Evolutionary conservation across 2,329 filamentous ascomycete species (phyloP).

Genomic region (Diaporthe australafricana): DNA sequence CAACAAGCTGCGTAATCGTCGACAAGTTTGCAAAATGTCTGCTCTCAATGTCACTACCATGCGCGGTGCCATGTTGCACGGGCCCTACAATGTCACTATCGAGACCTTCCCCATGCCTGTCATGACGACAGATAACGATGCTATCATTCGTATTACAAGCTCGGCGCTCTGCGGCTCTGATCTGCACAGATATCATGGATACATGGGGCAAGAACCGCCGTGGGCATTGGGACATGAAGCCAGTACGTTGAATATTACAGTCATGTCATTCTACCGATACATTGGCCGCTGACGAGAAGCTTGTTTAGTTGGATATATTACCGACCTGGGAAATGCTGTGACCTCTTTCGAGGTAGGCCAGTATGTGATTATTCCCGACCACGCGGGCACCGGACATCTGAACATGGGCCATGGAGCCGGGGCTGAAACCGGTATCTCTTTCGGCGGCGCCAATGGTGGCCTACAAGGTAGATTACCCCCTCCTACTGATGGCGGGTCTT

Average conservation of each 20-base stretch:
- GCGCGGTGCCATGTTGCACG: background rate
- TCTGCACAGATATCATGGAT: slow-evolving; percentile 65
- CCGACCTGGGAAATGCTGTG: slow-evolving; percentile 51
- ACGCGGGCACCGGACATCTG: slow-evolving; percentile 60
- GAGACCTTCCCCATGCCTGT: background rate
- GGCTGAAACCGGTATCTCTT: slow-evolving; percentile 62
- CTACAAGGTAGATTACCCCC: slow-evolving; percentile 63
- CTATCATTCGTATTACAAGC: slow-evolving; percentile 59
- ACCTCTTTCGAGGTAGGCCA: background rate
- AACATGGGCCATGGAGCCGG: too few relatives aligned
- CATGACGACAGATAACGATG: slow-evolving; percentile 51
- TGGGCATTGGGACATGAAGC: slow-evolving; percentile 65
- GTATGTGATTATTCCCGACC: slow-evolving; percentile 51
- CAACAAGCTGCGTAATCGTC: too few relatives aligned
- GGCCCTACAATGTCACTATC: background rate
- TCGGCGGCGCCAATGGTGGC: slow-evolving; percentile 60
- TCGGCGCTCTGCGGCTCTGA: slow-evolving; percentile 66
- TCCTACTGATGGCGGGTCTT: too few relatives aligned
- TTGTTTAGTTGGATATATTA: slow-evolving; percentile 62
- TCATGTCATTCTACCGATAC: too few relatives aligned
- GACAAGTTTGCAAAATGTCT: too few relatives aligned
- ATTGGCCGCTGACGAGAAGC: too few relatives aligned
- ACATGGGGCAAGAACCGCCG: slow-evolving; percentile 54
- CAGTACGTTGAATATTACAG: too few relatives aligned
- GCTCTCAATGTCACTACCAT: too few relatives aligned